Evolutionary conservation across 495 filamentous ascomycete genomes (phyloP).

Genomic region (Neurospora tetraspora): DNA sequence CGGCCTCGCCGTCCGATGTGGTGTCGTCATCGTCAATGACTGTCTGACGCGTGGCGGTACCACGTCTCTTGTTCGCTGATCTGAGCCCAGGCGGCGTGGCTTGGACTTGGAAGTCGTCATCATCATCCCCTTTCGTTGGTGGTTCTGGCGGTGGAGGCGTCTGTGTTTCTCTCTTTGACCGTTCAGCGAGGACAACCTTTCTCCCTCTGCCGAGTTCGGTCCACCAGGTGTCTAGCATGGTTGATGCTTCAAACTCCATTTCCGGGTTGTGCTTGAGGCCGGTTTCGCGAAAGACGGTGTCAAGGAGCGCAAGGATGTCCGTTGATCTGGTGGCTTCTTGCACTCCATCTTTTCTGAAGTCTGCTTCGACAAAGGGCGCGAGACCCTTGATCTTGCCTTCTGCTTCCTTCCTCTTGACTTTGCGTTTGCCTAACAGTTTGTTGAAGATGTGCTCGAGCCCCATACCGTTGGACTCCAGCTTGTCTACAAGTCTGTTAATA

Average conservation of each 20-base stretch:
- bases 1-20: conserved; percentile 26
- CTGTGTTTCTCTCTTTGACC: conserved; percentile 12
- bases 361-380: conserved; percentile 37
- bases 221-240: conserved; percentile 39
- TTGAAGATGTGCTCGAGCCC: conserved; percentile 65
- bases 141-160: conserved; percentile 1
- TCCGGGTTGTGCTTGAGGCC: conserved; percentile 17
- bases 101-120: conserved; percentile 44
- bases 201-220: conserved; percentile 29
- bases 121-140: conserved; percentile 9
- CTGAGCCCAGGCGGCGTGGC: conserved; percentile 30
- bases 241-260: conserved; percentile 20
- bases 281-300: conserved; percentile 23
- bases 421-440: conserved; percentile 44
- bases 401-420: conserved; percentile 31
- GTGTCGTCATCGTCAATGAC: conserved; percentile 22
- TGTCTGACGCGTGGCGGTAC: background rate
- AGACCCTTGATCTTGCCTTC: conserved; percentile 47
- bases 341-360: conserved; percentile 32
- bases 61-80: conserved; percentile 7
- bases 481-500: conserved; percentile 66
- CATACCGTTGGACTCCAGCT: conserved; percentile 57
- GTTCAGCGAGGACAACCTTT: conserved; percentile 10
- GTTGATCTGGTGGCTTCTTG: conserved; percentile 17
- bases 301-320: conserved; percentile 26